Percentiles rank a stretch among this genome's conserved stretches.
Evolutionary conservation across 148 eudicot species (phyloP).

Genomic region (Fallopia convolvulus): DNA sequence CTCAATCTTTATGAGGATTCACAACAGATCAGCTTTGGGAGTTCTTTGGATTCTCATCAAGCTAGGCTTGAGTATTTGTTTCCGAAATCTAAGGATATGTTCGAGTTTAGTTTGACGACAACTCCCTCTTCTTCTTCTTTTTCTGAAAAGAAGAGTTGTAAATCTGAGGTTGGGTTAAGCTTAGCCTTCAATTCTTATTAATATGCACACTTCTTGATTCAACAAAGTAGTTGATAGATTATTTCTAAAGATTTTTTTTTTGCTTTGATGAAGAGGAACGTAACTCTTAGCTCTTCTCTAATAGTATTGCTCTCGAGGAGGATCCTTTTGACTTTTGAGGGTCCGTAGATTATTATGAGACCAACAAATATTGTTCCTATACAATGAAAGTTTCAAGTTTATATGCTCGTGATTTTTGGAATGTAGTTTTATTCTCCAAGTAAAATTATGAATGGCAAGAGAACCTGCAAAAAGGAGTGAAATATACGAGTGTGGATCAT

Average conservation of each 20-base stretch:
- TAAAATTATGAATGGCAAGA: too few relatives aligned
- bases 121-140: background rate
- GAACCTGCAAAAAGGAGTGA: too few relatives aligned
- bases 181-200: background rate
- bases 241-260: background rate
- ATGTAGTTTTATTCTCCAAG: background rate
- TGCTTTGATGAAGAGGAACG: background rate
- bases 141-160: background rate
- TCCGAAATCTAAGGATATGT: background rate
- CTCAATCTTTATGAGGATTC: slow-evolving; percentile 31
- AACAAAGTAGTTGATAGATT: background rate
- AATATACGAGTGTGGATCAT: too few relatives aligned
- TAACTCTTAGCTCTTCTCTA: background rate
- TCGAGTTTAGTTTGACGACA: slow-evolving; percentile 3
- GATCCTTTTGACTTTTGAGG: background rate
- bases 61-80: background rate
- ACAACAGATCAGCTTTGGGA: slow-evolving; percentile 44
- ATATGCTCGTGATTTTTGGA: background rate
- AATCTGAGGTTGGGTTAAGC: slow-evolving; percentile 4
- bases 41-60: slow-evolving; percentile 20
- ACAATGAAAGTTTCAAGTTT: too few relatives aligned
- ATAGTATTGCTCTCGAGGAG: background rate
- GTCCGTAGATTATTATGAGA: background rate
- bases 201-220: background rate
- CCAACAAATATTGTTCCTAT: background rate